Evolutionary conservation across 331 rosid species (phyloP).

Genomic region (Pyracantha coccinea): DNA sequence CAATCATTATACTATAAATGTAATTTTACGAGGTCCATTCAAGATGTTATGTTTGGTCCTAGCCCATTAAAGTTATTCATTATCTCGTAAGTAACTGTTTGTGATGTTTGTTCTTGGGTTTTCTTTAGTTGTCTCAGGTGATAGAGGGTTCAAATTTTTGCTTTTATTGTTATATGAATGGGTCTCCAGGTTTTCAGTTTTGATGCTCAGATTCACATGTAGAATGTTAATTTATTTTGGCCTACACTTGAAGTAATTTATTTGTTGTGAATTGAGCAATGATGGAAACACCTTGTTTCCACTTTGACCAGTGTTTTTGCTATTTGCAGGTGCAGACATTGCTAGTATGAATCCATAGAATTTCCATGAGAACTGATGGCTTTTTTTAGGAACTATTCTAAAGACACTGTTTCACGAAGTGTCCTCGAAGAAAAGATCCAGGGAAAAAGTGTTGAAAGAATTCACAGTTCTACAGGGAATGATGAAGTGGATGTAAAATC

Average conservation of each 20-base stretch:
- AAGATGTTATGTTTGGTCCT: background rate
- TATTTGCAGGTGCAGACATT: constrained; percentile 22
- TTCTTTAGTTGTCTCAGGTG: background rate
- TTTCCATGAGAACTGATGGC: constrained; percentile 67
- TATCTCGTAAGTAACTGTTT: background rate
- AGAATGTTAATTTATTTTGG: background rate
- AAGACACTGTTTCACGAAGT: constrained; percentile 64
- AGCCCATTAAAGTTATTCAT: background rate
- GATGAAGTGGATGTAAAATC: constrained; percentile 50
- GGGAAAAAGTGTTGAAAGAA: constrained; percentile 49
- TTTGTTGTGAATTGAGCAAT: constrained; percentile 2
- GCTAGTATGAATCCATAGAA: constrained; percentile 18
- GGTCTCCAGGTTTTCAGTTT: background rate
- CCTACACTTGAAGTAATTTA: background rate
- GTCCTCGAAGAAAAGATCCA: constrained; percentile 59
- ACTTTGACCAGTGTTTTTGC: background rate
- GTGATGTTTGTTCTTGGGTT: background rate
- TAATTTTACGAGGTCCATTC: background rate
- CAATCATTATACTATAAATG: background rate
- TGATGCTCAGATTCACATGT: background rate
- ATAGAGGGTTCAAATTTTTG: background rate
- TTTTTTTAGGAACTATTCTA: constrained; percentile 66
- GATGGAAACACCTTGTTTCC: background rate
- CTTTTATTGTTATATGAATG: background rate
- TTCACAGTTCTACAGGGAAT: constrained; percentile 47